Conservation (phyloP, 2,329 filamentous ascomycete species). For the Grosmannia serpens region DNA sequence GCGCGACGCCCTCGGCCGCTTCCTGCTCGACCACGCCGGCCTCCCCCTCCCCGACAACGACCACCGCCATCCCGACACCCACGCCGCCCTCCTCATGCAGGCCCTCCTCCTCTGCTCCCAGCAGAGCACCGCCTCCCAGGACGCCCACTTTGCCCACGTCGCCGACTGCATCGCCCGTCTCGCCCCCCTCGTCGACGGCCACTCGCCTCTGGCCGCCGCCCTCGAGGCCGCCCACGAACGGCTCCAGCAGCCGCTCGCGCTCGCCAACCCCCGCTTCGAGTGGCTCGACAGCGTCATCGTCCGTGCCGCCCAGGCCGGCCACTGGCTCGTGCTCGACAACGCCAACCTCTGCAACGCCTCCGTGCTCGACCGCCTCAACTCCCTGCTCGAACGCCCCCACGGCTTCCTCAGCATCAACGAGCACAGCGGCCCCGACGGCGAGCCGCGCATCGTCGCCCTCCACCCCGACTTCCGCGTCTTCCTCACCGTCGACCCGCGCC, state of each 20-base stretch:
- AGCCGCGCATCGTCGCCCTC: conserved; percentile 66
- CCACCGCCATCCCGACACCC: conserved; percentile 20
- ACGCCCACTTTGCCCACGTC: conserved; percentile 26
- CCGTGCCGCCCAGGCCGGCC: conserved; percentile 70
- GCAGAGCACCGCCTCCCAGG: conserved; percentile 9
- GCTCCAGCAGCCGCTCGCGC: conserved; percentile 39
- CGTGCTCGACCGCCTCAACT: conserved; percentile 88
- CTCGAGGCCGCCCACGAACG: conserved; percentile 37
- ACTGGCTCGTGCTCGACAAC: conserved; percentile 93
- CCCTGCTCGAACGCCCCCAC: conserved; percentile 71
- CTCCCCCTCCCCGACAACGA: conserved; percentile 2
- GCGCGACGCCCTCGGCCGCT: conserved; percentile 30
- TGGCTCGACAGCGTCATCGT: conserved; percentile 94
- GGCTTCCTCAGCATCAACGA: conserved; percentile 87
- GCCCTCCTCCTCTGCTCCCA: conserved; percentile 24
- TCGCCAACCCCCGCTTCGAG: conserved; percentile 74
- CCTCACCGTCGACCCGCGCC: conserved; percentile 80
- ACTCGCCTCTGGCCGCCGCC: conserved; percentile 33
- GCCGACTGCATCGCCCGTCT: conserved; percentile 27
- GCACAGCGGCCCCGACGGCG: conserved; percentile 71
- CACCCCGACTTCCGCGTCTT: conserved; percentile 87
- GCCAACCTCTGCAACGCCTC: conserved; percentile 94
- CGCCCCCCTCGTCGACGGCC: conserved; percentile 26
- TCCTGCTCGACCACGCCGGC: conserved; percentile 33
- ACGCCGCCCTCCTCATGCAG: conserved; percentile 35